These are phyloP conservation scores for Silene conica DNA, from an alignment of 148 eudicot species.

Conservation along the genomic window DNA sequence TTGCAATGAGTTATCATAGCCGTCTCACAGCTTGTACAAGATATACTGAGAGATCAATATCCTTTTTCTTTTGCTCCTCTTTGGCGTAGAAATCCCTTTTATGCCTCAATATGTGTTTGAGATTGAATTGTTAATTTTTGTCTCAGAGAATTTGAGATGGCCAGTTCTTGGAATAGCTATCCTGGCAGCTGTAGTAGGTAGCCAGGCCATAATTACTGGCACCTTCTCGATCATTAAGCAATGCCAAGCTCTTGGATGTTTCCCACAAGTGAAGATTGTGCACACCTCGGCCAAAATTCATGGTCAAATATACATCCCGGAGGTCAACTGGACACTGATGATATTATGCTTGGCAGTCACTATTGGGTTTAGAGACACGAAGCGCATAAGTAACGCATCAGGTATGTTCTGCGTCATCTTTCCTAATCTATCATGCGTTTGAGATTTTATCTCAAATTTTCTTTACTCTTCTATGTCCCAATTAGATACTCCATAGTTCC, in stretches of 20 bases:
- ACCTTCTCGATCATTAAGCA: constrained; percentile 98
- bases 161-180: constrained; percentile 86
- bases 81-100: too few relatives aligned
- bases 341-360: constrained; percentile 81
- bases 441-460: too few relatives aligned
- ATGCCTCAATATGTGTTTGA: too few relatives aligned
- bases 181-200: constrained; percentile 96
- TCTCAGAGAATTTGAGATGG: constrained; percentile 77
- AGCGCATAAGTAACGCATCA: constrained; percentile 86
- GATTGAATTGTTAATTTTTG: neutral
- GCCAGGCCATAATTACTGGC: constrained; percentile 97
- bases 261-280: constrained; percentile 82
- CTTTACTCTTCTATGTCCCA: too few relatives aligned
- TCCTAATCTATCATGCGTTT: too few relatives aligned
- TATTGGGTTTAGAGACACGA: constrained; percentile 88
- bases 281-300: constrained; percentile 86
- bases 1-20: neutral
- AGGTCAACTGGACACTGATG: constrained; percentile 93
- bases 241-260: constrained; percentile 87
- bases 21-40: too few relatives aligned
- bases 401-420: constrained; percentile 36
- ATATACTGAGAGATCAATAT: too few relatives aligned
- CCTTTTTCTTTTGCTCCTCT: too few relatives aligned
- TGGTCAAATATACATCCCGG: constrained; percentile 94
- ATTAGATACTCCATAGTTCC: too few relatives aligned